Base-by-base conservation (phyloP, 305 asterid species). In the Fraxinus paxiana region DNA sequence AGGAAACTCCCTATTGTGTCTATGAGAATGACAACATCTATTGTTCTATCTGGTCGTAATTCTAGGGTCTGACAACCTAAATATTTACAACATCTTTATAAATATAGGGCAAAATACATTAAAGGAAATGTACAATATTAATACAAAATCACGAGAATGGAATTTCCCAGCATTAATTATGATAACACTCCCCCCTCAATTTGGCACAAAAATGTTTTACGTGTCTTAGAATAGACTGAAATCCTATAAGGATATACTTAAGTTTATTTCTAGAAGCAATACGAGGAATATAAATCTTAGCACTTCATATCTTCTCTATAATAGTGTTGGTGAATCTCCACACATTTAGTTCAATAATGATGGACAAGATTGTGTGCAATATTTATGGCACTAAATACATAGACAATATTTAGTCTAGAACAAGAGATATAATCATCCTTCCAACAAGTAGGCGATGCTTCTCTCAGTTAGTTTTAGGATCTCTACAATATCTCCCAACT, bases 1-100 rank as follows among this genome's bases (percentile, higher is more conserved):
- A 65, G 73, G 73, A 65, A 24, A 65, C 73, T 65, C 73, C 73
- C 73, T 65, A 65, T 65, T 56, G n/a, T 65, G 34, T 65, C 35
- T 3, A 63, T 12, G 34, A 65, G 73, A 28, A 22, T 24, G 73
- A 26, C 73, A 65, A 65, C 34, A 35, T 24, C 35, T 28, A 65
- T 26, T 9, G 8, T 65, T 65, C 73, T 65, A 28, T 24, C 73
- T 65, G 73, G 35, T 18, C 4, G 0, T 65, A 24, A 24, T 26
- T 22, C 34, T 65, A 22, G n/a, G 34, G 73, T 26, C 17, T 65
- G 35, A 65, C 35, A 26, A 63, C 34, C 72, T 63, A 24, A 26
- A 26, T 65, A 26, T 65, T 61, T 24, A 61, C 31, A 9, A 3
- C 17, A 9, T 61, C 31, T 26, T 20, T 26, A 9, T 18, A 6